Evolutionary conservation across 306 rosid species (phyloP), one percentile per base, ranked within the genome.

Genomic region (Abrus precatorius): DNA sequence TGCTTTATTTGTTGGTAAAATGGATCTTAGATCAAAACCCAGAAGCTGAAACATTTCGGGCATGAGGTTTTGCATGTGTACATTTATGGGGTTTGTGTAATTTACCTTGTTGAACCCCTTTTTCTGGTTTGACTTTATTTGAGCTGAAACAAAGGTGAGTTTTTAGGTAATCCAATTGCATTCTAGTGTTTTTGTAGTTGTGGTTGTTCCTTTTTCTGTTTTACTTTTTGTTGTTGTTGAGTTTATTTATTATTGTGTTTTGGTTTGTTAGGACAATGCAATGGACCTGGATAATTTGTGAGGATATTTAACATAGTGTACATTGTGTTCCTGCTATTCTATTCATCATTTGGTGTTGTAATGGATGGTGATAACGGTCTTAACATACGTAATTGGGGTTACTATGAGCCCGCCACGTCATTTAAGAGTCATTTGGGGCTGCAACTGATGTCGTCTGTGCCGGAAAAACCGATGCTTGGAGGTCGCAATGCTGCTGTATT

Each of bases 301-400:
- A 69, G 80, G 60, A 56, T 75, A 77, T 49, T 74, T 77, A 81
- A 72, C 64, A 9, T 73, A 77, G 59, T 65, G 69, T 72, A 14
- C 67, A 60, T 38, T 80, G 48, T 81, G 69, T 64, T 69, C 10
- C 79, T 84, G 83, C 81, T 48, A 65, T 66, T 80, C 62, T 76
- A 32, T 67, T 63, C 69, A 52, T 34, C 40, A 62, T 57, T 70
- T 81, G 66, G 73, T 79, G 74, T 82, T 88, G 87, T 83, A 54
- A 95, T 95, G 99, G 99, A 95, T 80, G 96, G 88, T 49, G 90
- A 94, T 80, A 96, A 95, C 85, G 89, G 93, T 14, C 90, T 93
- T 87, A 89, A 91, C 87, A 95, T 91, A 73, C 94, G 93, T 69
- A 91, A 93, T 69, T 95, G 99, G 99, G 97, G 97, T 80, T 95